Evolutionary conservation across 495 filamentous ascomycete genomes (phyloP), one percentile per base, ranked within the genome.

Genomic region (Friedmanniomyces simplex): DNA sequence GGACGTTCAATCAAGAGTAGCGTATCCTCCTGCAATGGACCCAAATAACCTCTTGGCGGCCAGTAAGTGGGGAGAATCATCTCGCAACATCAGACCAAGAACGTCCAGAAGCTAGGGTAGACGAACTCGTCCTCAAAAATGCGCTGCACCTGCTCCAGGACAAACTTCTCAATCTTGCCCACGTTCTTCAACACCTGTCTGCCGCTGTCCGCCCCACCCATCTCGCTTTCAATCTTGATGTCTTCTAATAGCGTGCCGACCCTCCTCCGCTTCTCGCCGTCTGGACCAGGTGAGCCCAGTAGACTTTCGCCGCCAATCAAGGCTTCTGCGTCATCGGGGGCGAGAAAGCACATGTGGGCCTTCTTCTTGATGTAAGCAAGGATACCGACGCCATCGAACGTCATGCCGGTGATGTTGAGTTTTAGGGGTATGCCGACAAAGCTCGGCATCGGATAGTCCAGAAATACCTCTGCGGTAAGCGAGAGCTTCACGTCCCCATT

Each of bases 61-160:
- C 34, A 37, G 8, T 16, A 37, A 37, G 34, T 37, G 16, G 34
- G n/a, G n/a, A n/a, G n/a, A n/a, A n/a, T n/a, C n/a, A n/a, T 37
- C 8, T 37, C 34, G 34, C 16, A 37, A 16, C 8, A 22, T 78
- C 69, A 96, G 10, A 98, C 82, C 57, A 98, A 73, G 68, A 97
- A 96, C 1, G 91, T 98, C 89, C 91, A 96, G 71, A 89, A 97
- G 69, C 90, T 96, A 39, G 93, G 93, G 73, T 91, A 98, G 22
- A 98, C 91, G 68, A 98, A 87, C 70, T 98, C 93, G 67, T 96
- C 93, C 71, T 98, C 93, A 66, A 98, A 97, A 57, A 97, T 96
- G 55, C 90, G 80, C 57, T 91, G 83, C 34, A 98, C 93, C 69
- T 97, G 94, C 68, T 96, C 91, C 22, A 98, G 78, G 47, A 98